These are phyloP conservation scores for Lasiodiplodia sp. DNA, from an alignment of 2,329 filamentous ascomycete genomes.

Conservation along the genomic window DNA sequence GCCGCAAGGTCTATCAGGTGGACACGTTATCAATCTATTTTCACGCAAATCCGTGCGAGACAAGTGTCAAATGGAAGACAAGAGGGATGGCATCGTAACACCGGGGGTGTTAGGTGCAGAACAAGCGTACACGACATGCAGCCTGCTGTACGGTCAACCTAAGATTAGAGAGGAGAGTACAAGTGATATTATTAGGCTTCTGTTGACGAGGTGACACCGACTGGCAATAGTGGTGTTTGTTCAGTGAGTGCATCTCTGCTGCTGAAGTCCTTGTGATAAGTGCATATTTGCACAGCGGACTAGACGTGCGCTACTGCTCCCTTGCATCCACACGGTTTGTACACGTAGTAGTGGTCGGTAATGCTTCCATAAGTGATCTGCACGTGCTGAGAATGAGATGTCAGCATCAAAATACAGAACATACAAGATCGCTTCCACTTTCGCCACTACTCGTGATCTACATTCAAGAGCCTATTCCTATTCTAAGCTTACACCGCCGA, in stretches of 20 bases:
- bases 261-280: not conserved
- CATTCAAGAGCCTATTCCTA: not conserved
- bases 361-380: not conserved
- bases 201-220: not conserved
- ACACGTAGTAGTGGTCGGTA: not conserved
- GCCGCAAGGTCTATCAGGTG: not conserved
- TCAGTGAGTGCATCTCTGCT: not conserved
- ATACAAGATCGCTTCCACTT: not conserved
- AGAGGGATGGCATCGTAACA: not conserved
- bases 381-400: not conserved
- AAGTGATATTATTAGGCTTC: not conserved
- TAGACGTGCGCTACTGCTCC: not conserved
- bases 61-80: not conserved
- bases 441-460: not conserved
- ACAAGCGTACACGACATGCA: not conserved
- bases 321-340: not conserved
- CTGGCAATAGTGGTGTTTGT: not conserved
- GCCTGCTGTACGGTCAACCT: not conserved
- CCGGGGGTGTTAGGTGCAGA: not conserved
- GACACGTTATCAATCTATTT: not conserved
- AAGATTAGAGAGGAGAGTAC: not conserved
- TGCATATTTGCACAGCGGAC: not conserved
- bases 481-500: not conserved
- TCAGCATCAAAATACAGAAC: not conserved
- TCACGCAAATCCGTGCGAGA: not conserved